Conservation (phyloP, 352 stramenopile species). For the Phytophthora quininea region DNA sequence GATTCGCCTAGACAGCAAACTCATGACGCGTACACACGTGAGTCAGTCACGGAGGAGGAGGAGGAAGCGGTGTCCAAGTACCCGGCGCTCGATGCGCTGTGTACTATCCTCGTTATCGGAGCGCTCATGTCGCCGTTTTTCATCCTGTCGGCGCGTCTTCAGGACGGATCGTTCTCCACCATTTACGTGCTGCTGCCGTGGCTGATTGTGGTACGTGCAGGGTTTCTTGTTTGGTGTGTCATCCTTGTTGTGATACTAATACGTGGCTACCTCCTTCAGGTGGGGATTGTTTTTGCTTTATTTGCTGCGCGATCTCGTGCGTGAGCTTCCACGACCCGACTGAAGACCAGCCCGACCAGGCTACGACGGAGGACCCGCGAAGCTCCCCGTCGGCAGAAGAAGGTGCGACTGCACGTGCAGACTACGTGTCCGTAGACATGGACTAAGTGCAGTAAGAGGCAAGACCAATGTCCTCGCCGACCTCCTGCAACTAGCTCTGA, state of each 20-base stretch:
- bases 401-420: slow-evolving; percentile 64
- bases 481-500: slow-evolving; percentile 24
- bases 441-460: slow-evolving; percentile 34
- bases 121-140: slow-evolving; percentile 79
- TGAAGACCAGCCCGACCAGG: slow-evolving; percentile 39
- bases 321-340: slow-evolving; percentile 56
- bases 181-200: slow-evolving; percentile 85
- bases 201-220: slow-evolving; percentile 75
- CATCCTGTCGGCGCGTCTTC: slow-evolving; percentile 76
- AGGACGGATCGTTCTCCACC: slow-evolving; percentile 72
- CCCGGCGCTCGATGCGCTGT: slow-evolving; percentile 58
- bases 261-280: slow-evolving; percentile 30
- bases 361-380: slow-evolving; percentile 34
- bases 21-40: slow-evolving; percentile 78
- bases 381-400: slow-evolving; percentile 58
- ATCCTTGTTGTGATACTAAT: no score
- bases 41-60: slow-evolving; percentile 67
- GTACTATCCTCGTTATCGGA: slow-evolving; percentile 57
- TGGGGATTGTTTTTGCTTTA: slow-evolving; percentile 78
- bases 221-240: neutral
- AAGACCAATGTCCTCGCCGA: neutral
- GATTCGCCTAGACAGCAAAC: slow-evolving; percentile 43
- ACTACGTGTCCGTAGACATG: slow-evolving; percentile 73
- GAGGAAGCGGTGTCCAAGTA: slow-evolving; percentile 63
- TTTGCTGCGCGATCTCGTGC: slow-evolving; percentile 80